Percentiles rank a stretch among this genome's conserved stretches.
Conservation (phyloP, 208 protist species). For the Crithidia sp. region DNA sequence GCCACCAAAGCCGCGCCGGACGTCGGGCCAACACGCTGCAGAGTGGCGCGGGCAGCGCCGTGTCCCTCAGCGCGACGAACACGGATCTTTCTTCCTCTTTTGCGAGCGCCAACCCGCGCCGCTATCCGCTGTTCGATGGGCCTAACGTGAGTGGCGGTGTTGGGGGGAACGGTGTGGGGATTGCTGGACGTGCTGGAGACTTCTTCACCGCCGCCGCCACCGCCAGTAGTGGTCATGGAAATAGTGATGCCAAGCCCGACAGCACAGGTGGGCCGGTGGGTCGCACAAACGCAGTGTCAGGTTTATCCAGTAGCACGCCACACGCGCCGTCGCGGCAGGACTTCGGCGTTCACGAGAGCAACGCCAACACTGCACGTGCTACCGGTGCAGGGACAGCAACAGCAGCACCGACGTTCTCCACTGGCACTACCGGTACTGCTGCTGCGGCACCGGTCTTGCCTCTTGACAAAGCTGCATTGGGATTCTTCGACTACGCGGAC, state of each 20-base stretch:
- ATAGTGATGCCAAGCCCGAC: no score
- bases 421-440: neutral
- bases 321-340: no score
- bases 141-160: neutral
- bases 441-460: neutral
- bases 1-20: neutral
- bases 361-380: no score
- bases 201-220: no score
- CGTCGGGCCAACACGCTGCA: conserved; percentile 9
- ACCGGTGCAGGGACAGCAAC: neutral
- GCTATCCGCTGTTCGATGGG: conserved; percentile 5
- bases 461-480: neutral
- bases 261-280: no score
- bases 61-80: neutral
- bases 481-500: conserved; percentile 11
- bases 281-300: no score
- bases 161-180: neutral
- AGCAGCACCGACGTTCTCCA: neutral
- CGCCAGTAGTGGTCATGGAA: no score
- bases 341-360: no score
- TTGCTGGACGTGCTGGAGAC: neutral
- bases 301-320: no score
- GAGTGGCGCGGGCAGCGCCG: neutral
- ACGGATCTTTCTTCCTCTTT: conserved; percentile 5
- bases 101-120: neutral